Base-by-base conservation (phyloP, 2,329 filamentous ascomycete species). In the Leptodontidium sp. region DNA sequence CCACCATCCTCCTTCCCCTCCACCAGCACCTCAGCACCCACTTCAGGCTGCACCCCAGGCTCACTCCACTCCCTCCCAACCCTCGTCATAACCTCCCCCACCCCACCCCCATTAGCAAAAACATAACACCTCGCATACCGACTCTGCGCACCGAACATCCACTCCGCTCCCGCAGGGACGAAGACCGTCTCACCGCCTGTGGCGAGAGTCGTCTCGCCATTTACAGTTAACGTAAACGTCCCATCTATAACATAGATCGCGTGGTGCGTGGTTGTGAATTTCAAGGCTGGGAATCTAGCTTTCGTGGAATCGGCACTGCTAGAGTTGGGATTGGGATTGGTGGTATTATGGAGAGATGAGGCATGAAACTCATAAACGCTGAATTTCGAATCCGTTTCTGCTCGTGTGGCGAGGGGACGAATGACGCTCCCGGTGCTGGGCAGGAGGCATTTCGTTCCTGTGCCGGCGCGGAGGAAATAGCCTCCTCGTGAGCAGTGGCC, bases 291-390 rank as follows among this genome's bases (percentile, higher is more conserved):
- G 0, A 73, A n/a, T n/a, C n/a, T n/a, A n/a, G n/a, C n/a, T n/a
- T n/a, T n/a, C n/a, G n/a, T n/a, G n/a, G n/a, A n/a, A n/a, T n/a
- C n/a, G n/a, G n/a, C n/a, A n/a, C n/a, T n/a, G n/a, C n/a, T n/a
- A n/a, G n/a, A n/a, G n/a, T n/a, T n/a, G n/a, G n/a, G n/a, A n/a
- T n/a, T n/a, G n/a, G n/a, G n/a, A n/a, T n/a, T n/a, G 73, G 21
- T 21, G 21, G 1, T 21, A 21, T 21, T 21, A 67, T 84, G 83
- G 0, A 78, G 69, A 64, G 75, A 78, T 1, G 79, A 83, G 0
- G 78, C 79, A 71, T 88, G 85, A 40, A 88, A 82, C 64, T 83
- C 84, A 1, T 83, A 84, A 67, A 88, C 87, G 11, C 84, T 80
- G 66, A 87, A 88, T 58, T 81, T 83, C 0, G 82, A 84, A 32